These are phyloP conservation scores for Breynia disticha DNA, from an alignment of 441 rosid species.

Conservation along the genomic window DNA sequence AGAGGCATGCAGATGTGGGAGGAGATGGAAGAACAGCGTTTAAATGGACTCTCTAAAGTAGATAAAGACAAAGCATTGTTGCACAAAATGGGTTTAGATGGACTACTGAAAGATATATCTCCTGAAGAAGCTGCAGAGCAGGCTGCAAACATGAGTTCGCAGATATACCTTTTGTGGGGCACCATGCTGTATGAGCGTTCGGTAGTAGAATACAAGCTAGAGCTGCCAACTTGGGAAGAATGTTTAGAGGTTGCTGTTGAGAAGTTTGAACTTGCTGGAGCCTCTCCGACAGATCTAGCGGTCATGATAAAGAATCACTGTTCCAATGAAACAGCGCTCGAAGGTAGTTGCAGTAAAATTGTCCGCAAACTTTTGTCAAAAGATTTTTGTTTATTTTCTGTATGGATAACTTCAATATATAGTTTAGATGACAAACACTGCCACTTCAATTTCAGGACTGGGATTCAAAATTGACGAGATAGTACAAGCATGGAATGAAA, in stretches of 20 bases:
- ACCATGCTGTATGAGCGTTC: constrained; percentile 89
- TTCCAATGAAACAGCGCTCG: constrained; percentile 60
- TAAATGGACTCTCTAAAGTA: constrained; percentile 50
- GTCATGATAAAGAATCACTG: constrained; percentile 93
- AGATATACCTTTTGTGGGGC: constrained; percentile 89
- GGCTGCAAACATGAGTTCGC: constrained; percentile 73
- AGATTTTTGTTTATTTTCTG: neutral
- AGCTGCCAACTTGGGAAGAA: constrained; percentile 85
- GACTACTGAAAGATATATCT: constrained; percentile 39
- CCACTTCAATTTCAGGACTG: constrained; percentile 36
- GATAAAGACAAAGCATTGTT: constrained; percentile 44
- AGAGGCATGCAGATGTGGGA: constrained; percentile 94
- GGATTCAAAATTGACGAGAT: constrained; percentile 95
- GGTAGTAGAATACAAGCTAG: constrained; percentile 73
- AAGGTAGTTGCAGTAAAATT: constrained; percentile 40
- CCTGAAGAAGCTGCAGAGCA: constrained; percentile 63
- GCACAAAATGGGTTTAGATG: constrained; percentile 59
- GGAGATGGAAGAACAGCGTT: constrained; percentile 63
- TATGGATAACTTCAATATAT: neutral
- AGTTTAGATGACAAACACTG: neutral
- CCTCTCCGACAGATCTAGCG: constrained; percentile 81
- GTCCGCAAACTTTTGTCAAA: constrained; percentile 1
- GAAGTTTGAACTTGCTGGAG: constrained; percentile 95
- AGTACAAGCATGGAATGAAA: constrained; percentile 97
- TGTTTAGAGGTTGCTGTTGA: constrained; percentile 90